Percentiles rank a stretch among this genome's conserved stretches.
These are phyloP conservation scores for Xylaria curta DNA, from an alignment of 495 filamentous ascomycete genomes.

Conservation along the genomic window DNA sequence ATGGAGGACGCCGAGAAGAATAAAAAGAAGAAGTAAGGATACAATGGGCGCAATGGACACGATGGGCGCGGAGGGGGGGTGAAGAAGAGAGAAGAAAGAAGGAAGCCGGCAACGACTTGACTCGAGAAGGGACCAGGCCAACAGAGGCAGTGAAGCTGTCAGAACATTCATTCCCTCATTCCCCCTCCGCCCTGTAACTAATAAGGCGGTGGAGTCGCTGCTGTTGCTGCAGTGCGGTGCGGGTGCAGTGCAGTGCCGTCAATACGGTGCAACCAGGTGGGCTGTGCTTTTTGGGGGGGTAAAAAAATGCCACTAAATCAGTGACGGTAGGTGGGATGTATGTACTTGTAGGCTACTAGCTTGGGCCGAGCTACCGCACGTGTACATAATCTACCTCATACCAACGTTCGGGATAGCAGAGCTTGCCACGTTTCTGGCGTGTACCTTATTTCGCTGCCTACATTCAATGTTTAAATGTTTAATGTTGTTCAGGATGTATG, in stretches of 20 bases:
- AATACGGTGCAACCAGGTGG: slow-evolving; percentile 7
- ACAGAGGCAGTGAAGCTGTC: slow-evolving; percentile 18
- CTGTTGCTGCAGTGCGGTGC: background rate
- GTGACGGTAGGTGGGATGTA: too few species aligned
- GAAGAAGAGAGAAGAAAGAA: background rate
- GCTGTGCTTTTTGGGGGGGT: background rate
- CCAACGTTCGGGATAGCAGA: background rate
- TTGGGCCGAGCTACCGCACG: background rate
- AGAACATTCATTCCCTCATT: background rate
- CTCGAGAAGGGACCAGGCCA: background rate
- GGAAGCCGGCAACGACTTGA: background rate
- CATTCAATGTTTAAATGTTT: background rate
- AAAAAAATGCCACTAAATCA: background rate
- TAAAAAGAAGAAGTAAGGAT: background rate
- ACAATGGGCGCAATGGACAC: background rate
- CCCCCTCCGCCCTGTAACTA: background rate
- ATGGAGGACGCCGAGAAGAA: slow-evolving; percentile 6
- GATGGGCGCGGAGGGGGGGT: background rate
- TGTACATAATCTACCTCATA: background rate
- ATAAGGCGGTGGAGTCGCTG: background rate
- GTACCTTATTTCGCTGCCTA: background rate
- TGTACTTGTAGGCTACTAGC: too few species aligned
- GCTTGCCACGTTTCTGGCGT: background rate
- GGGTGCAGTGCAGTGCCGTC: slow-evolving; percentile 3
- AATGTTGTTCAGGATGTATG: background rate